phyloP scores from a whole-genome alignment of 2,329 filamentous ascomycete genomes.

The Thelonectria olida region DNA sequence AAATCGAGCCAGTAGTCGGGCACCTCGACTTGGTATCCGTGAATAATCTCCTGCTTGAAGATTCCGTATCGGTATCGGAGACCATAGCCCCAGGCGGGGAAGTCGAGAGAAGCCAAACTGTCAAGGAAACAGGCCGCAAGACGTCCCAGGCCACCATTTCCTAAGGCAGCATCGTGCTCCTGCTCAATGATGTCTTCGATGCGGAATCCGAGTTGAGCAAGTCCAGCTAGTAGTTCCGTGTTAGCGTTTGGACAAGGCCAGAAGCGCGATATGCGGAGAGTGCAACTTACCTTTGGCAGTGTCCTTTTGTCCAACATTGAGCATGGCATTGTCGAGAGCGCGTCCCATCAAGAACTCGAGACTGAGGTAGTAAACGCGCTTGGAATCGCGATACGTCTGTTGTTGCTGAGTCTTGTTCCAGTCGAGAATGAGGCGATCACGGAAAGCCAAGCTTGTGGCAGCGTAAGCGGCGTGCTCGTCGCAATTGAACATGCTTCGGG shows the following conservation, averaged over 20 bases:
- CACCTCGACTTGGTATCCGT: conserved; percentile 97
- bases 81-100: conserved; percentile 96
- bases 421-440: conserved; percentile 90
- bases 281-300: conserved; percentile 74
- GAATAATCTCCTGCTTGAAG: conserved; percentile 99
- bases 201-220: conserved; percentile 90
- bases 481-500: conserved; percentile 97
- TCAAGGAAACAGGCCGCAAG: conserved; percentile 97
- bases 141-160: conserved; percentile 94
- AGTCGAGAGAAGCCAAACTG: conserved; percentile 93
- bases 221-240: conserved; percentile 70
- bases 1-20: conserved; percentile 99
- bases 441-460: conserved; percentile 89
- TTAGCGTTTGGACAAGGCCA: conserved; percentile 24
- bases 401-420: conserved; percentile 99
- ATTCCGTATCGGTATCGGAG: conserved; percentile 96
- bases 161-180: conserved; percentile 95
- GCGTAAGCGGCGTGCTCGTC: conserved; percentile 94
- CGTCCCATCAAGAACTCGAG: conserved; percentile 98
- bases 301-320: conserved; percentile 91
- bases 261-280: background rate
- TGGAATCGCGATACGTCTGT: conserved; percentile 89
- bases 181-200: conserved; percentile 95
- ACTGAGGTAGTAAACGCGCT: conserved; percentile 96
- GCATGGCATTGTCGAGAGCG: conserved; percentile 97